Evolutionary conservation across 257 asterid species (phyloP).

Genomic region (Solanum tarijense): DNA sequence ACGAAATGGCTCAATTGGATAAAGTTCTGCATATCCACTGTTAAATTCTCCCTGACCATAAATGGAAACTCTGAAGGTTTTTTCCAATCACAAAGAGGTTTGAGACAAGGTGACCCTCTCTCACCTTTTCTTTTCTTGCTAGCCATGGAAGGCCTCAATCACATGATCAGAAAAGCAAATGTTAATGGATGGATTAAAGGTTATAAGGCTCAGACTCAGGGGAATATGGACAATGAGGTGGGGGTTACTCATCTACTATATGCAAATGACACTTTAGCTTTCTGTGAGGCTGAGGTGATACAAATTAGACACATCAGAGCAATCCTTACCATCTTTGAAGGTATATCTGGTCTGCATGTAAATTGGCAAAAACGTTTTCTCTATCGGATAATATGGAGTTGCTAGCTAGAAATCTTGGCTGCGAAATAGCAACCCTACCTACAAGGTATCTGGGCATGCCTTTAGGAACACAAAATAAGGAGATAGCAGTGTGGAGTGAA

Average conservation of each 20-base stretch:
- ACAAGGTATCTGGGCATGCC: neutral
- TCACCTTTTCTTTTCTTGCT: neutral
- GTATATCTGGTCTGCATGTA: neutral
- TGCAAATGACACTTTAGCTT: neutral
- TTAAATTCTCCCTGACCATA: neutral
- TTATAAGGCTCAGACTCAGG: neutral
- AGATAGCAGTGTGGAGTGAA: neutral
- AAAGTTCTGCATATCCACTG: neutral
- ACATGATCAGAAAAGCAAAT: neutral
- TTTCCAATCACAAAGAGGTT: neutral
- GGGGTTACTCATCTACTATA: neutral
- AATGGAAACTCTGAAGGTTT: neutral
- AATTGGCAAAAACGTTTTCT: no score
- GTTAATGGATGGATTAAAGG: neutral
- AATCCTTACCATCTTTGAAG: neutral
- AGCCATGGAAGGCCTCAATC: neutral
- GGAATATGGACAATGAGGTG: neutral
- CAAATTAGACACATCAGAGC: neutral
- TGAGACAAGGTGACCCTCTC: neutral
- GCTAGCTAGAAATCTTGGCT: neutral
- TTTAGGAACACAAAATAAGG: neutral
- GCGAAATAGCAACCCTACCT: neutral
- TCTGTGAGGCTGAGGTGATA: neutral
- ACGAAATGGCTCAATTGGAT: neutral
- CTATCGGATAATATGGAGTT: no score